Conservation (phyloP, 2,329 filamentous ascomycete species). For the Kalmusia sp. region DNA sequence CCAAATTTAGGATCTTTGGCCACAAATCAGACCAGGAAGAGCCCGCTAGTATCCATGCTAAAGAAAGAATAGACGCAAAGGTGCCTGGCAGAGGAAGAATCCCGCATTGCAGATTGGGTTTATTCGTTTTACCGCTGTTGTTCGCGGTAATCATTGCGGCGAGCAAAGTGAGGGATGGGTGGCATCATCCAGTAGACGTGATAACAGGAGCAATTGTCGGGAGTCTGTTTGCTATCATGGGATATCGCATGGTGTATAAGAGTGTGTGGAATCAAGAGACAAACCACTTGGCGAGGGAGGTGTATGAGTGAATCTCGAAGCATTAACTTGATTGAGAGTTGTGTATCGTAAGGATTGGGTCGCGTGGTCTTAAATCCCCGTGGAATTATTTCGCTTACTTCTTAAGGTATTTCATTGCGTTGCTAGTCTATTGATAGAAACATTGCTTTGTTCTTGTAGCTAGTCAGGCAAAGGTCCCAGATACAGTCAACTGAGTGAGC, state of each 20-base stretch:
- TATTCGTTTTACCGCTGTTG: constrained; percentile 67
- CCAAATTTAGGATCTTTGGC: constrained; percentile 33
- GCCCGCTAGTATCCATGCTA: neutral
- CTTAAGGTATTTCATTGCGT: too few species aligned
- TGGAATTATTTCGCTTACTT: too few species aligned
- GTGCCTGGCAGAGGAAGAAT: constrained; percentile 49
- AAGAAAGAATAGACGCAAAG: neutral
- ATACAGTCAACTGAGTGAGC: too few species aligned
- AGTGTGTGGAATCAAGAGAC: constrained; percentile 24
- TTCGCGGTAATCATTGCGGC: constrained; percentile 70
- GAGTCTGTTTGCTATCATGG: constrained; percentile 65
- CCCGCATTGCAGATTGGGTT: constrained; percentile 72
- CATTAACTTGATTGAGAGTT: too few species aligned
- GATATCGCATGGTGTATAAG: constrained; percentile 67
- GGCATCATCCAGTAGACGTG: constrained; percentile 74
- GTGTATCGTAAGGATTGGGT: too few species aligned
- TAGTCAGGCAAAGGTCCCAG: too few species aligned
- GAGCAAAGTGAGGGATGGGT: constrained; percentile 70
- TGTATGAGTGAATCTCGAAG: too few species aligned
- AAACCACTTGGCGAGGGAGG: constrained; percentile 24
- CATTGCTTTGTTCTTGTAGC: too few species aligned
- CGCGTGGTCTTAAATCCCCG: too few species aligned
- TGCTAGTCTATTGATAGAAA: too few species aligned
- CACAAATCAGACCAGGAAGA: constrained; percentile 1
- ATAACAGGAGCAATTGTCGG: constrained; percentile 69